Evolutionary conservation across 148 eudicot genomes (phyloP).

Genomic region (Pouteria glomerata): DNA sequence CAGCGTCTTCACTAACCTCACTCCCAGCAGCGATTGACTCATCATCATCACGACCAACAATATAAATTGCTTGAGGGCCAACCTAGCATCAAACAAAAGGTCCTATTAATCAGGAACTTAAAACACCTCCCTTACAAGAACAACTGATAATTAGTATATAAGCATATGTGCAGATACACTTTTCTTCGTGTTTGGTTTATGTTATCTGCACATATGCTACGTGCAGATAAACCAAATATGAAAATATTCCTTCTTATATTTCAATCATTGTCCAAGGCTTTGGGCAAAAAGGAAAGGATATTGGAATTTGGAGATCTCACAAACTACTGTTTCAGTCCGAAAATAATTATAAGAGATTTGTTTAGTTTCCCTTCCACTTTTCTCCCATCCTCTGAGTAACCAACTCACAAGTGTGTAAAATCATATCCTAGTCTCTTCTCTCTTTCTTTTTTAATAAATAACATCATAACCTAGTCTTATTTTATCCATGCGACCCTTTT

Average conservation of each 20-base stretch:
- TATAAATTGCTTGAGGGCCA: constrained; percentile 98
- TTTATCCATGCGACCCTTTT: no score
- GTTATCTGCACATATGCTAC: no score
- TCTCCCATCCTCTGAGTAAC: neutral
- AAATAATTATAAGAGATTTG: neutral
- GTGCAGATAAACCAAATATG: neutral
- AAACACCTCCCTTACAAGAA: constrained; percentile 5
- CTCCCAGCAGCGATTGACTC: constrained; percentile 78
- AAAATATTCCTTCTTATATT: neutral
- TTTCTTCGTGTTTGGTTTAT: no score
- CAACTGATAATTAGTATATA: neutral
- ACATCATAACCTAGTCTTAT: no score
- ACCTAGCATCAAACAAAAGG: constrained; percentile 54
- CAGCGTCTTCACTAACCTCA: constrained; percentile 76
- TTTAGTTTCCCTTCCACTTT: constrained; percentile 4
- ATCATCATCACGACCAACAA: constrained; percentile 98
- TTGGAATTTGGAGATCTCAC: neutral
- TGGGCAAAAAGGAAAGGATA: neutral
- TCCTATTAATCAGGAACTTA: constrained; percentile 25
- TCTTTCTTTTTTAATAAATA: no score
- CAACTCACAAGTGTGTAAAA: neutral
- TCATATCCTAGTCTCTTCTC: neutral
- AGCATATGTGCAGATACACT: neutral
- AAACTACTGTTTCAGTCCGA: neutral
- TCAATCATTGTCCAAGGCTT: neutral